phyloP scores from a whole-genome alignment of 768 basidiomycete species.

The Harrya chromipes region DNA sequence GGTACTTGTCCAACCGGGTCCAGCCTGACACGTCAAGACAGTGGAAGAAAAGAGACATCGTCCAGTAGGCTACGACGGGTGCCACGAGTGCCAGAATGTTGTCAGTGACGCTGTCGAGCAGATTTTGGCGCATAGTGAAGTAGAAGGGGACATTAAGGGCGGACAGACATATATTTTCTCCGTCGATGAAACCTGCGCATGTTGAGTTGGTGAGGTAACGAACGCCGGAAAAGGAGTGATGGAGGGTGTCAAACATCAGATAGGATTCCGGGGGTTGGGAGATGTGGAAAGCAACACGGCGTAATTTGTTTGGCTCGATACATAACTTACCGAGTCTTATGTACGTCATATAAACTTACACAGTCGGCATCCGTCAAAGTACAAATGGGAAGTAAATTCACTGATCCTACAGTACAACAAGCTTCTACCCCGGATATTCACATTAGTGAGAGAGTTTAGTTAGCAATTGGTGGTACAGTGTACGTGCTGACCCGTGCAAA shows the following conservation, averaged over 20 bases:
- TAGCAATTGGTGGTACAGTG: constrained; percentile 31
- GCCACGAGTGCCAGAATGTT: constrained; percentile 63
- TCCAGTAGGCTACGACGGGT: constrained; percentile 86
- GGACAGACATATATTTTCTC: constrained; percentile 38
- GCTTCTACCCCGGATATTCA: constrained; percentile 30
- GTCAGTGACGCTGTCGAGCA: constrained; percentile 66
- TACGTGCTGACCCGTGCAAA: constrained; percentile 25
- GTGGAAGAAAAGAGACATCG: constrained; percentile 75
- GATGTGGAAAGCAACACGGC: neutral
- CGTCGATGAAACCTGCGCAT: constrained; percentile 33
- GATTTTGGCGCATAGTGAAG: constrained; percentile 40
- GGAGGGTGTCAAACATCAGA: constrained; percentile 16
- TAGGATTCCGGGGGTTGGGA: no score
- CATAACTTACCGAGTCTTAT: constrained; percentile 12
- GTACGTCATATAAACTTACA: constrained; percentile 7
- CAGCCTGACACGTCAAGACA: constrained; percentile 72
- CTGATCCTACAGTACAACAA: constrained; percentile 34
- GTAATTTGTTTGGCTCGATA: neutral
- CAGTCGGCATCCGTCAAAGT: neutral
- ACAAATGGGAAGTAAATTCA: constrained; percentile 13
- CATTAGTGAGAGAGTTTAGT: constrained; percentile 32
- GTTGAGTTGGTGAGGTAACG: constrained; percentile 33
- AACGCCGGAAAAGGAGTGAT: constrained; percentile 5
- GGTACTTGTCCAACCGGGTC: constrained; percentile 76
- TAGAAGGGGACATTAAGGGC: constrained; percentile 50